Evolutionary conservation across 495 filamentous ascomycete species (phyloP).

Genomic region (Choiromyces venosus): DNA sequence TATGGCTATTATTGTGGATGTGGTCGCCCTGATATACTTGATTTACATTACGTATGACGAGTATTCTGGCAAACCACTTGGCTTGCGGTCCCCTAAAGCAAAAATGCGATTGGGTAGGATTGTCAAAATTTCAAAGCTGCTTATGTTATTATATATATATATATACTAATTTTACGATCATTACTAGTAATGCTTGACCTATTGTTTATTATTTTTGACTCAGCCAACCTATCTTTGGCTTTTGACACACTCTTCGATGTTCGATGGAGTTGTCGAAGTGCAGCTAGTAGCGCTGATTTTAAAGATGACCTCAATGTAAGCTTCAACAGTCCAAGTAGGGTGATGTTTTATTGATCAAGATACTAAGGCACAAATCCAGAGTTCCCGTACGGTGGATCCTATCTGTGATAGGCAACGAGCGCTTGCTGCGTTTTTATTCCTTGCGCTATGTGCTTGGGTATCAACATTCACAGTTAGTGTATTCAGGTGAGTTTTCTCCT

Average conservation of each 20-base stretch:
- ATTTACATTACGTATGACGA: slow-evolving; percentile 94
- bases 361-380: slow-evolving; percentile 25
- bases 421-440: slow-evolving; percentile 70
- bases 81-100: slow-evolving; percentile 70
- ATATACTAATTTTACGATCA: neutral
- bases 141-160: no score
- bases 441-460: slow-evolving; percentile 83
- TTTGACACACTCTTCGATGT: slow-evolving; percentile 76
- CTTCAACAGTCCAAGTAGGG: neutral
- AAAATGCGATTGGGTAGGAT: slow-evolving; percentile 65
- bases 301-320: slow-evolving; percentile 36
- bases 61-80: slow-evolving; percentile 87
- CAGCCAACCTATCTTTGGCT: slow-evolving; percentile 81
- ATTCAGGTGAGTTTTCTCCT: slow-evolving; percentile 55
- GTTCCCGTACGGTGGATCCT: slow-evolving; percentile 42
- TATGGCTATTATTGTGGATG: slow-evolving; percentile 87
- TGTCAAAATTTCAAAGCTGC: neutral
- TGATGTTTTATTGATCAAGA: slow-evolving; percentile 1
- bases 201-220: slow-evolving; percentile 93
- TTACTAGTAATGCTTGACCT: slow-evolving; percentile 72
- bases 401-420: slow-evolving; percentile 70
- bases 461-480: slow-evolving; percentile 84
- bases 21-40: slow-evolving; percentile 80
- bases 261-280: slow-evolving; percentile 54
- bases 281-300: slow-evolving; percentile 22